These are phyloP conservation scores for Colletotrichum endophyticum DNA, from an alignment of 2,329 filamentous ascomycete genomes.

Conservation along the genomic window DNA sequence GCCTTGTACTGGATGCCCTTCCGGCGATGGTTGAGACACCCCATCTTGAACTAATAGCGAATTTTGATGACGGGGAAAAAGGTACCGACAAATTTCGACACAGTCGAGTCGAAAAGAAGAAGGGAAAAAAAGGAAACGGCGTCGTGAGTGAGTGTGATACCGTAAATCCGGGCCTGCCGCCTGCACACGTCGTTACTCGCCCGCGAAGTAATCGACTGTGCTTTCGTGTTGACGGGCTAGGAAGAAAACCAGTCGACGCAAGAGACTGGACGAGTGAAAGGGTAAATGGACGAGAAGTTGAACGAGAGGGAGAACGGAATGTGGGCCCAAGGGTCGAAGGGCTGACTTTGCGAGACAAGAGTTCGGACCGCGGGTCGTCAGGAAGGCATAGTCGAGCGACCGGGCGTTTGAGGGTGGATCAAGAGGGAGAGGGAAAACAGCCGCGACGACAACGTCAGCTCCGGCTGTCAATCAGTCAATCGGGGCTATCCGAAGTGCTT, in stretches of 20 bases:
- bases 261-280: conserved; percentile 9
- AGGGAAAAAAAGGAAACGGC: not conserved
- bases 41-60: conserved; percentile 54
- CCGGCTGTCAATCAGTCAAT: not conserved
- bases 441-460: not conserved
- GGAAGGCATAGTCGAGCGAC: conserved; percentile 16
- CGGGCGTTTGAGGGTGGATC: conserved; percentile 12
- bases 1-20: conserved; percentile 71
- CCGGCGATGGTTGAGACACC: conserved; percentile 65
- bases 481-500: not conserved
- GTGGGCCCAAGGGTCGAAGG: conserved; percentile 8
- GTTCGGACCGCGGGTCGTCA: conserved; percentile 14
- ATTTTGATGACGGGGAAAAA: not conserved
- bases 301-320: conserved; percentile 17
- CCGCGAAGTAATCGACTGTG: conserved; percentile 53
- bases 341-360: not conserved
- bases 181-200: conserved; percentile 52
- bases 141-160: conserved; percentile 8
- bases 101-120: not conserved
- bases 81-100: conserved; percentile 13
- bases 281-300: not conserved
- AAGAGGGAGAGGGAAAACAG: not conserved
- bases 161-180: conserved; percentile 41
- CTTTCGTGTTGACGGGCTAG: conserved; percentile 26
- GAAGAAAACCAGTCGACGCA: conserved; percentile 14